phyloP scores from a whole-genome alignment of 176 grass and related monocot species.

The Puccinellia tenuiflora region DNA sequence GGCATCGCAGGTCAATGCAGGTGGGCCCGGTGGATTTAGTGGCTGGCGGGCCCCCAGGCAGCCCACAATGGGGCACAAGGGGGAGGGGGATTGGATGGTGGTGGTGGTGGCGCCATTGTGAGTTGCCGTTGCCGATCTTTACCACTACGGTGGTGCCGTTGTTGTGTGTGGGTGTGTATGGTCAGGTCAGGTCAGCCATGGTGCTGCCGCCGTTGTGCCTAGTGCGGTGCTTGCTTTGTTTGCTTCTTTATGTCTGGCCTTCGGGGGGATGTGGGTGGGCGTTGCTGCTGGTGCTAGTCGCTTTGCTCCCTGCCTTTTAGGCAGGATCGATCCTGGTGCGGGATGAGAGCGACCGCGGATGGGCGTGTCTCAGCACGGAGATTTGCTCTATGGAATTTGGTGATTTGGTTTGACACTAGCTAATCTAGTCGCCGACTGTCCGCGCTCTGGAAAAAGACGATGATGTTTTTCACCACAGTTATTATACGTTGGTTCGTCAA shows the following conservation, averaged over 20 bases:
- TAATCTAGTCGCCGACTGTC: not conserved
- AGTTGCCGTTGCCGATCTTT: conserved; percentile 4
- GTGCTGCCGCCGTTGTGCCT: not conserved
- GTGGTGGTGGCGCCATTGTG: conserved; percentile 2
- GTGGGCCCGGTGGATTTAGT: conserved; percentile 57
- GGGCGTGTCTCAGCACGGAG: not conserved
- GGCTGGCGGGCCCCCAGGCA: conserved; percentile 40
- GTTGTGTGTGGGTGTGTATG: not conserved
- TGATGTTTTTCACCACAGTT: not conserved
- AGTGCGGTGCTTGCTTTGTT: conserved; percentile 37
- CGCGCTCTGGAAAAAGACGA: not conserved
- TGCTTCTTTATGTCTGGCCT: conserved; percentile 9
- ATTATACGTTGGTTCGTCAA: conserved; percentile 4
- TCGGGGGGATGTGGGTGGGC: conserved; percentile 2
- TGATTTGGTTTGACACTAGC: conserved; percentile 8
- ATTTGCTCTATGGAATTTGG: conserved; percentile 23
- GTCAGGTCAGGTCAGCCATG: conserved; percentile 8
- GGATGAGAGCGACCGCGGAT: not conserved
- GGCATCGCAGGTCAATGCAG: conserved; percentile 53
- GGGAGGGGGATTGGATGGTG: not conserved
- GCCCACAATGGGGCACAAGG: conserved; percentile 19
- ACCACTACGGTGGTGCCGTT: not conserved
- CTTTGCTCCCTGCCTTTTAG: conserved; percentile 41
- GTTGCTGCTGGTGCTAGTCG: conserved; percentile 35
- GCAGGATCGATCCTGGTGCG: conserved; percentile 22